phyloP scores from a whole-genome alignment of 1,139 yeast genomes.

The Sugiyamaella xylanicola region DNA sequence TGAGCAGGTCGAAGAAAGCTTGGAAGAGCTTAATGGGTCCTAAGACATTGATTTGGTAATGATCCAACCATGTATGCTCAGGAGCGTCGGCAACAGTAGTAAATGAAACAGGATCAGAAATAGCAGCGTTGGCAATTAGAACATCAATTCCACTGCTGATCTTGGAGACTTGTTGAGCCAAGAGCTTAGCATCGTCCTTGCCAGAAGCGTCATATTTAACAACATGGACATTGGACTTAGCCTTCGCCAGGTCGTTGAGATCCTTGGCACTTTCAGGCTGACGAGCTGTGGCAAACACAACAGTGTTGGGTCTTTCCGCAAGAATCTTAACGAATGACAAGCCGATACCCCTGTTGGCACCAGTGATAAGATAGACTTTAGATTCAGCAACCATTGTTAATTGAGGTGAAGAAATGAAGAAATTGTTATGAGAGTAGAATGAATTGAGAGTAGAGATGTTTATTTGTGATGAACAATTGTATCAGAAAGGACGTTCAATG shows the following conservation, averaged over 20 bases:
- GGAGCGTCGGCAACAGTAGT: slow-evolving; percentile 4
- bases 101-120: not conserved
- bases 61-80: not conserved
- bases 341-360: slow-evolving; percentile 45
- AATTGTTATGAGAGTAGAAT: too few species aligned
- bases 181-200: slow-evolving; percentile 27
- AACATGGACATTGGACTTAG: slow-evolving; percentile 31
- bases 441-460: too few species aligned
- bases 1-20: slow-evolving; percentile 2
- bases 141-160: slow-evolving; percentile 46
- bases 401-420: too few species aligned
- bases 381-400: not conserved
- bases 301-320: slow-evolving; percentile 30
- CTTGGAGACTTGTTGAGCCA: slow-evolving; percentile 33
- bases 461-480: too few species aligned
- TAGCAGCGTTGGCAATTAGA: slow-evolving; percentile 54
- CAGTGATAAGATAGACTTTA: slow-evolving; percentile 35
- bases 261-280: slow-evolving; percentile 26
- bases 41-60: slow-evolving; percentile 22
- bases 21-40: slow-evolving; percentile 12
- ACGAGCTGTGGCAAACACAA: slow-evolving; percentile 41
- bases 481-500: too few species aligned
- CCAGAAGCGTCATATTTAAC: slow-evolving; percentile 34
- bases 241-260: slow-evolving; percentile 4
- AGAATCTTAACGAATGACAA: slow-evolving; percentile 37